Conservation (phyloP, 148 eudicot species). For the Rheum nobile region DNA sequence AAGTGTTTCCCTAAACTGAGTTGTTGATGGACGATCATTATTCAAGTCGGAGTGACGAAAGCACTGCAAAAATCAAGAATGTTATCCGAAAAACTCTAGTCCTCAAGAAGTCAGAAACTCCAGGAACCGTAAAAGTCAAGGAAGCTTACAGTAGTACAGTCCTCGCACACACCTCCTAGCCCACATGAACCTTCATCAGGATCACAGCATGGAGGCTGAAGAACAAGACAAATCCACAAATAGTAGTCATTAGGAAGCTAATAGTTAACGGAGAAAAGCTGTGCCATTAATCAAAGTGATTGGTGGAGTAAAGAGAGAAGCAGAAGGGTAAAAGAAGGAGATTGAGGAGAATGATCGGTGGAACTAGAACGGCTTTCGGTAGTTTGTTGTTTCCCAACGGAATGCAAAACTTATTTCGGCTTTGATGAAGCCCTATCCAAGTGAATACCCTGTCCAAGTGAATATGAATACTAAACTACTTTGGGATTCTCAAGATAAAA, state of each 20-base stretch:
- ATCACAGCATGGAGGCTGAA: constrained; percentile 66
- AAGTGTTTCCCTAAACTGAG: constrained; percentile 50
- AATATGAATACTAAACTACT: not conserved
- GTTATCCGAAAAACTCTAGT: constrained; percentile 3
- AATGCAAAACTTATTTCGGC: not conserved
- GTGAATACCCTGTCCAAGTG: not conserved
- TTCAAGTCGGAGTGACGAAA: constrained; percentile 56
- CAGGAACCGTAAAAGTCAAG: not conserved
- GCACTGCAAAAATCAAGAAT: constrained; percentile 30
- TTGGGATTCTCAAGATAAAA: not conserved
- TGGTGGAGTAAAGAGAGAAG: not conserved
- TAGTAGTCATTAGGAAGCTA: not conserved
- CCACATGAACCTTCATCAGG: constrained; percentile 55
- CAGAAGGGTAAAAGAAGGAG: not conserved
- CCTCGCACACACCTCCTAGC: constrained; percentile 50
- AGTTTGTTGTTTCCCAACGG: not conserved
- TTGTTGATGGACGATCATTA: constrained; percentile 54
- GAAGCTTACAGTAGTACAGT: constrained; percentile 56
- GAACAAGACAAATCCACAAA: constrained; percentile 9
- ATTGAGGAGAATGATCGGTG: not conserved
- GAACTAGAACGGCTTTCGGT: not conserved
- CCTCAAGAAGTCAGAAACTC: not conserved
- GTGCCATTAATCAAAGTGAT: not conserved
- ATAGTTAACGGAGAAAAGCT: not conserved
- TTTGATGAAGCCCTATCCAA: not conserved